Percentiles rank a stretch among this genome's conserved stretches.
Evolutionary conservation across 768 basidiomycete species (phyloP).

Genomic region (Leccinum fibrillosum): DNA sequence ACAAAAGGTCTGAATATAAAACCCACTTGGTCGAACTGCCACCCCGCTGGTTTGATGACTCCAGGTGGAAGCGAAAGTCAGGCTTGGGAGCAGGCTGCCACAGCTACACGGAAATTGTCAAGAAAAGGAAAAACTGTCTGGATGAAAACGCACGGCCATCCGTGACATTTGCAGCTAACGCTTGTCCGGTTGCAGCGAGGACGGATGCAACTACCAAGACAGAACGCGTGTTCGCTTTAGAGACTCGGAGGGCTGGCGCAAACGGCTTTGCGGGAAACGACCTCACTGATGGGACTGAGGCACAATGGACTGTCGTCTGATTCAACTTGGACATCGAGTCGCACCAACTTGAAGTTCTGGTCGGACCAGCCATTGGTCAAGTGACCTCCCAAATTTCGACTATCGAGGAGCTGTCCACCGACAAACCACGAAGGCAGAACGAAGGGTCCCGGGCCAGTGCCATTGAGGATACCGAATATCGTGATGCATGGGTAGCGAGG

Average conservation of each 20-base stretch:
- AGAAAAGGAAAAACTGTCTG: background rate
- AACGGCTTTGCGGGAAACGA: background rate
- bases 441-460: background rate
- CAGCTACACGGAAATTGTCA: background rate
- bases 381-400: background rate
- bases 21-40: conserved; percentile 1
- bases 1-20: background rate
- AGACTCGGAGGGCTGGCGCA: background rate
- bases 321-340: background rate
- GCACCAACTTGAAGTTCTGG: background rate
- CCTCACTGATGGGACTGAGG: background rate
- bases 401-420: background rate
- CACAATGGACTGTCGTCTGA: background rate
- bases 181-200: background rate
- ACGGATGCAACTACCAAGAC: background rate
- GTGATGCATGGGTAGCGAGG: background rate
- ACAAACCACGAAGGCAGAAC: background rate
- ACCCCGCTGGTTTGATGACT: background rate
- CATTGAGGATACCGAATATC: no score
- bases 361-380: background rate
- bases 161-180: background rate
- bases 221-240: background rate
- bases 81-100: background rate
- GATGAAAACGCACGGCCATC: background rate
- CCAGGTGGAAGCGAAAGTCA: background rate